phyloP scores from a whole-genome alignment of 2,329 filamentous ascomycete genomes.

The Neonectria neomacrospora region DNA sequence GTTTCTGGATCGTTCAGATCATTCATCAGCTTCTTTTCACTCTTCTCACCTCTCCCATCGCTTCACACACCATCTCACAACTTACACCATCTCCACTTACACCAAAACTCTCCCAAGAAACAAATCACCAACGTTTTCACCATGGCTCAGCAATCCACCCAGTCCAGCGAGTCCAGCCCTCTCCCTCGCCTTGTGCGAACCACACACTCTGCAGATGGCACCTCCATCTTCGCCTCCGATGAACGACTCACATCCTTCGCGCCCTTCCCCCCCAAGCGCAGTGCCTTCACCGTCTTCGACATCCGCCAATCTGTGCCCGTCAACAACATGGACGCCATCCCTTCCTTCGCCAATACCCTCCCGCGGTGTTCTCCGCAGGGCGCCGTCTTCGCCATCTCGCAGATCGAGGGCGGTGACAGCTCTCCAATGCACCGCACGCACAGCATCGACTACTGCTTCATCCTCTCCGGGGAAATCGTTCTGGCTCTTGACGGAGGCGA shows the following conservation, averaged over 20 bases:
- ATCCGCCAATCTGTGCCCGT: conserved; percentile 45
- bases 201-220: conserved; percentile 44
- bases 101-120: not conserved
- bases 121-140: not conserved
- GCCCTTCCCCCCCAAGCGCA: conserved; percentile 48
- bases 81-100: not conserved
- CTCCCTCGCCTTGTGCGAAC: conserved; percentile 47
- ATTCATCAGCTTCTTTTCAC: conserved; percentile 11
- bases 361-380: conserved; percentile 52
- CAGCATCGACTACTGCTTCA: conserved; percentile 54
- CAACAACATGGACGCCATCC: conserved; percentile 39
- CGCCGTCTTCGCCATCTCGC: conserved; percentile 48
- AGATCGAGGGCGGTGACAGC: conserved; percentile 45
- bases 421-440: conserved; percentile 56
- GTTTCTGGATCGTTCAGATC: not conserved
- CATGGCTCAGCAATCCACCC: conserved; percentile 1
- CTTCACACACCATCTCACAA: not conserved
- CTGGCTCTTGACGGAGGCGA: conserved; percentile 55
- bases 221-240: conserved; percentile 48
- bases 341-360: conserved; percentile 34
- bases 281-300: conserved; percentile 49
- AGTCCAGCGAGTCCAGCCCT: not conserved
- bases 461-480: conserved; percentile 54
- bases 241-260: conserved; percentile 37
- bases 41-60: not conserved